Conservation (phyloP, 345 rosid genomes). For the Salix koriyanagi region DNA sequence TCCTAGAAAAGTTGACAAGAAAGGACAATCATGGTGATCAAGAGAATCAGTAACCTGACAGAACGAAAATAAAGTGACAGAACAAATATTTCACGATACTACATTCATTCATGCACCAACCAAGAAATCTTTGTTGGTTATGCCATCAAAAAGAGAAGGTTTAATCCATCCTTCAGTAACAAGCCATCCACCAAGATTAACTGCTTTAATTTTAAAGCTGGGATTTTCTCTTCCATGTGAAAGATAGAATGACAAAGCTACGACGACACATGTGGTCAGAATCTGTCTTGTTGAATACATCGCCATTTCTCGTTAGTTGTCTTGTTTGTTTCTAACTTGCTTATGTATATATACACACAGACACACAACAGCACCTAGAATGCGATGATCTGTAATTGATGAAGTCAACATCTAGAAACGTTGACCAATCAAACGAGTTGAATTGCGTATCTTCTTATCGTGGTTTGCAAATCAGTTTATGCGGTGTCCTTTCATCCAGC, state of each 20-base stretch:
- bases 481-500: no score
- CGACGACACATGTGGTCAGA: constrained; percentile 1
- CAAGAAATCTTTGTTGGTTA: constrained; percentile 58
- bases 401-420: not conserved
- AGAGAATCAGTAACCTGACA: not conserved
- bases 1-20: constrained; percentile 29
- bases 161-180: constrained; percentile 70
- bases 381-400: not conserved
- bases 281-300: constrained; percentile 3
- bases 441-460: not conserved
- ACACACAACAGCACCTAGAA: no score
- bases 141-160: constrained; percentile 61
- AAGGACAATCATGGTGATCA: not conserved
- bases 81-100: not conserved
- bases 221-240: constrained; percentile 21
- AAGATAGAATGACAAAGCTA: constrained; percentile 8
- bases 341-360: not conserved
- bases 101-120: constrained; percentile 14
- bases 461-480: no score
- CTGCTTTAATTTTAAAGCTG: constrained; percentile 37
- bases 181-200: constrained; percentile 69
- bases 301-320: not conserved
- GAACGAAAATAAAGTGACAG: not conserved
- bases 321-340: not conserved
- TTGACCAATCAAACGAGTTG: not conserved